Evolutionary conservation across 176 grass and related monocot genomes (phyloP).

Genomic region (Cenchrus fungigraminus): DNA sequence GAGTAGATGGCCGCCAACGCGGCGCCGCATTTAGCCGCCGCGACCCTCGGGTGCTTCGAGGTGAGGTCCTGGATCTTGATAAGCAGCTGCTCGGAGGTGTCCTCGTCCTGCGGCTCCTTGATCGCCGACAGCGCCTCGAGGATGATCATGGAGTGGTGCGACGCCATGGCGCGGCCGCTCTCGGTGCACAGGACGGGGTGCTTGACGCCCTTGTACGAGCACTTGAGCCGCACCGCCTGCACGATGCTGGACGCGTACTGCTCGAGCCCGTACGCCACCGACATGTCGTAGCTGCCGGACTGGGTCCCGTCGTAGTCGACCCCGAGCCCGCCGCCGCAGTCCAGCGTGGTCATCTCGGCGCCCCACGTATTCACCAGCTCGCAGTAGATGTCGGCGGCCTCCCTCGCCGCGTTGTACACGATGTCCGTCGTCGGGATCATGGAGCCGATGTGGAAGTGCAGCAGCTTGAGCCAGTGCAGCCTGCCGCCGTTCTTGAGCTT

Average conservation of each 20-base stretch:
- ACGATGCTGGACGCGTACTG: slow-evolving; percentile 12
- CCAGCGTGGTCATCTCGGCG: background rate
- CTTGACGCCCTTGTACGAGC: background rate
- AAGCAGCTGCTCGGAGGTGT: background rate
- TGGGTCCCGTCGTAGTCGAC: slow-evolving; percentile 27
- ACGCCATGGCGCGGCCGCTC: slow-evolving; percentile 19
- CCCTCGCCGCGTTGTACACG: background rate
- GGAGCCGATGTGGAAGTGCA: slow-evolving; percentile 19
- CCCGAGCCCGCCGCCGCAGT: slow-evolving; percentile 17
- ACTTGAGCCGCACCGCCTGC: slow-evolving; percentile 6
- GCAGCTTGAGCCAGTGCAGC: slow-evolving; percentile 11
- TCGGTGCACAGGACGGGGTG: slow-evolving; percentile 9
- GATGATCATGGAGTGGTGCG: slow-evolving; percentile 28
- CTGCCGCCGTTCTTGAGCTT: background rate
- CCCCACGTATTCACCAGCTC: background rate
- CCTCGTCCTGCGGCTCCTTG: background rate
- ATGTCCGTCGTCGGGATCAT: background rate
- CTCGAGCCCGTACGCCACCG: slow-evolving; percentile 12
- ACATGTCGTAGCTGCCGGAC: background rate
- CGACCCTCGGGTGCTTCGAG: background rate
- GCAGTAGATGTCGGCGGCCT: slow-evolving; percentile 15
- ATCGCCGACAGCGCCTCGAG: slow-evolving; percentile 16
- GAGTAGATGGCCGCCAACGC: too few relatives aligned
- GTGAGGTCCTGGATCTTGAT: background rate
- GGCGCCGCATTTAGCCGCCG: too few relatives aligned